These are phyloP conservation scores for Apiotrichum laibachii DNA, from an alignment of 1,284 basidiomycete species.

Conservation along the genomic window DNA sequence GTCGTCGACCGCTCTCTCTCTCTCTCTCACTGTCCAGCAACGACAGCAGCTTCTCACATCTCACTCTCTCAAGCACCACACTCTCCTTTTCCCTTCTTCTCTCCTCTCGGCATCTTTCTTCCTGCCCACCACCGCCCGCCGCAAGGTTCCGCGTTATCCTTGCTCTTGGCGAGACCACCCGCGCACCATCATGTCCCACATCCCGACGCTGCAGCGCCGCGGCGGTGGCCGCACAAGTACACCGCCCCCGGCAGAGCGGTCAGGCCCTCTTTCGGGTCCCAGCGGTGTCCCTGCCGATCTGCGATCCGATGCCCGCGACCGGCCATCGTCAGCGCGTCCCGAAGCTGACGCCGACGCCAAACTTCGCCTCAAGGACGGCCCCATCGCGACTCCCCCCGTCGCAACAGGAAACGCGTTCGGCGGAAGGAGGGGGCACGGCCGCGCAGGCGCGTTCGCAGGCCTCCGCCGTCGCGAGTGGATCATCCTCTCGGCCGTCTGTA, in stretches of 20 bases:
- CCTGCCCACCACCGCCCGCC: no score
- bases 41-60: no score
- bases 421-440: conserved; percentile 20
- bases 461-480: conserved; percentile 43
- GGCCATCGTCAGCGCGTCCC: not conserved
- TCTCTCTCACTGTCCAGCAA: no score
- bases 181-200: conserved; percentile 13
- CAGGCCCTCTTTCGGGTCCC: conserved; percentile 7
- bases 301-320: conserved; percentile 2
- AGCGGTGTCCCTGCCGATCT: not conserved
- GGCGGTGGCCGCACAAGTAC: not conserved
- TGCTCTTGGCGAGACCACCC: not conserved
- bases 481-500: conserved; percentile 31
- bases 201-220: conserved; percentile 13
- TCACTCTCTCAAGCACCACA: no score
- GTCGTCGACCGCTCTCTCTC: no score
- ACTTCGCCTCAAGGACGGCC: conserved; percentile 16
- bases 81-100: no score
- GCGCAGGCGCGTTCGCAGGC: conserved; percentile 24
- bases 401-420: conserved; percentile 28
- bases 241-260: not conserved
- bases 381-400: not conserved
- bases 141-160: no score
- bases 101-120: no score
- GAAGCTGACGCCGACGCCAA: conserved; percentile 24